Evolutionary conservation across 2,329 filamentous ascomycete genomes (phyloP).

Genomic region (Pseudocercospora fijiensis): DNA sequence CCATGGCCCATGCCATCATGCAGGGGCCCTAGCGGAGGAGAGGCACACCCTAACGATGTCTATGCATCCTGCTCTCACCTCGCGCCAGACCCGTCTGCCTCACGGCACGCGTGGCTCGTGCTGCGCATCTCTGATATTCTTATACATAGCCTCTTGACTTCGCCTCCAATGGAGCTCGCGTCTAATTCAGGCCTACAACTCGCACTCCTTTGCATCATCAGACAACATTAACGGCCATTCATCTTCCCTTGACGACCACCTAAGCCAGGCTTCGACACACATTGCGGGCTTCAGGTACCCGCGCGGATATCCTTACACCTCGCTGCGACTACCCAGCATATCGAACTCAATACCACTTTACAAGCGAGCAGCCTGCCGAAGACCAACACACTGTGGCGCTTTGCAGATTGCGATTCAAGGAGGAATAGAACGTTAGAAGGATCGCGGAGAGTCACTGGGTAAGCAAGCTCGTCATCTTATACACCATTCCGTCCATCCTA

Average conservation of each 20-base stretch:
- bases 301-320: slow-evolving; percentile 17
- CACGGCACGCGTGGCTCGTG: slow-evolving; percentile 27
- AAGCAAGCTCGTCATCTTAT: background rate
- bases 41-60: slow-evolving; percentile 23
- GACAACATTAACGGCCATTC: slow-evolving; percentile 13
- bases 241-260: slow-evolving; percentile 10
- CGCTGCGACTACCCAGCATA: slow-evolving; percentile 9
- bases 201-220: slow-evolving; percentile 1
- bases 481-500: background rate
- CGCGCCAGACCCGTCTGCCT: slow-evolving; percentile 16
- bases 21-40: slow-evolving; percentile 22
- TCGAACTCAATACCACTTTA: slow-evolving; percentile 7
- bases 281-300: slow-evolving; percentile 23
- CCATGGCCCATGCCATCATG: slow-evolving; percentile 16
- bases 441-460: background rate
- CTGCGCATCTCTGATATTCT: slow-evolving; percentile 33
- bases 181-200: slow-evolving; percentile 22
- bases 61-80: slow-evolving; percentile 22
- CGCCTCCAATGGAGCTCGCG: slow-evolving; percentile 27
- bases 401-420: background rate
- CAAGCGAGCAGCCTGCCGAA: slow-evolving; percentile 5
- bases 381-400: slow-evolving; percentile 8
- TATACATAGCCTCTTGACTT: slow-evolving; percentile 34
- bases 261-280: slow-evolving; percentile 18
- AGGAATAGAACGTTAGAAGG: background rate